Base-by-base conservation (phyloP, 768 basidiomycete genomes). In the Daedalea quercina region DNA sequence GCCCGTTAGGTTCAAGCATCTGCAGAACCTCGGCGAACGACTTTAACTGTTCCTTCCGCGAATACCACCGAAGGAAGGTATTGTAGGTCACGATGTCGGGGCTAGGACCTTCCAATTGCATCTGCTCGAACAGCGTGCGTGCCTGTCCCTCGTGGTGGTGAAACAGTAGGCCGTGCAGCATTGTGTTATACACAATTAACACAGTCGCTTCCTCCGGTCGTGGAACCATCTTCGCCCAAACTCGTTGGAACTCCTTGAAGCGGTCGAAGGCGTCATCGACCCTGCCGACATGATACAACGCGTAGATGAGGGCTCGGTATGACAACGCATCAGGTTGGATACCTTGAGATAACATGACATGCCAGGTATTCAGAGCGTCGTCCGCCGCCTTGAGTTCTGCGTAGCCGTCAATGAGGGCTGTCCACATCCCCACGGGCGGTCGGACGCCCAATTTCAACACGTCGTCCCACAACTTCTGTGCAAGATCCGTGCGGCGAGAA, bases 61-160 rank as follows among this genome's bases (percentile, higher is more conserved):
- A 78, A 61, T 87, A 80, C 60, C 86, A 81, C 12, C 75, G 74
- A 47, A 98, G 70, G 60, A 96, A 74, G 1, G 81, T 89, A 70
- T 96, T 97, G 73, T 85, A 87, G 1, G 90, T 82, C 44, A 85
- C 72, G 24, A 89, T 70, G 61, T 92, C 87, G 11, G 86, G 85
- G 24, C 72, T 70, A 7, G 85, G 84, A 1, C 85, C 85, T 37
- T 68, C 58, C 1, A 48, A 46, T 20, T 61, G 54, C 69, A 80
- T 75, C 43, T 70, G 63, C 8, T 69, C 59, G 34, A 79, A 64
- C 2, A 81, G 47, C 2, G 58, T 57, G 3, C 68, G 56, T 6
- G 77, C 80, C 8, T 71, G 65, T 2, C 55, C 53, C 9, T 63
- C 57, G 9, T 63, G 63, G 2, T 63, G 65, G 50, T 59, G 61